Conservation (phyloP, 441 rosid genomes). For the Dalechampia spathulata region DNA sequence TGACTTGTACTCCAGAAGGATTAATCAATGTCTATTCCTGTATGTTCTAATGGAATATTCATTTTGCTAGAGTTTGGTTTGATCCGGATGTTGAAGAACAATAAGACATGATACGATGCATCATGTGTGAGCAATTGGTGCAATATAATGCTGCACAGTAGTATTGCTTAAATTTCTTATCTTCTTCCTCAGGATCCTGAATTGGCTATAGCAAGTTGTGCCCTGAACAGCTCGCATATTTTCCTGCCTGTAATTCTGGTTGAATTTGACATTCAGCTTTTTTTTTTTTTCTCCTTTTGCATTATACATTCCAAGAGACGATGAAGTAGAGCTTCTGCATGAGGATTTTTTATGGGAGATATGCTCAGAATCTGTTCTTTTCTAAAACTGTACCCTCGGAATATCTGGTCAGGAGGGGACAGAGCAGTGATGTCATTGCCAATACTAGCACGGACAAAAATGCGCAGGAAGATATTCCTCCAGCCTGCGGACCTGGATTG, state of each 20-base stretch:
- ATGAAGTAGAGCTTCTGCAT: conserved; percentile 76
- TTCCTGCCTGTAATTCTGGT: background rate
- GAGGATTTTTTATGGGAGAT: conserved; percentile 81
- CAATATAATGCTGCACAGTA: background rate
- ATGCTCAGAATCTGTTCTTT: conserved; percentile 69
- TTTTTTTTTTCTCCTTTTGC: background rate
- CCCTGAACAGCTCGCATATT: no score
- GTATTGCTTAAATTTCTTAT: background rate
- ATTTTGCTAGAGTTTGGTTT: conserved; percentile 26
- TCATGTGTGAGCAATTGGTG: conserved; percentile 84
- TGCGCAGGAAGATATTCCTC: conserved; percentile 31
- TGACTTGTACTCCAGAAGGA: conserved; percentile 90
- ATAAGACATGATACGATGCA: conserved; percentile 94
- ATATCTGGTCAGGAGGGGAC: conserved; percentile 45
- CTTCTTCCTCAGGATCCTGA: background rate
- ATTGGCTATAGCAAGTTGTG: background rate
- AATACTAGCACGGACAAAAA: conserved; percentile 39
- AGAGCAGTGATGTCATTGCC: conserved; percentile 17
- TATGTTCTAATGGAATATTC: no score
- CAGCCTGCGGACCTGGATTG: conserved; percentile 32
- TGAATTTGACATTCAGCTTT: background rate
- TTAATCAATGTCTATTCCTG: no score
- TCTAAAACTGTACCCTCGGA: conserved; percentile 53
- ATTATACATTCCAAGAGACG: conserved; percentile 74
- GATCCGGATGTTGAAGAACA: conserved; percentile 86